Conservation (phyloP, 169 alveolate genomes). For the Neospora caninum region DNA sequence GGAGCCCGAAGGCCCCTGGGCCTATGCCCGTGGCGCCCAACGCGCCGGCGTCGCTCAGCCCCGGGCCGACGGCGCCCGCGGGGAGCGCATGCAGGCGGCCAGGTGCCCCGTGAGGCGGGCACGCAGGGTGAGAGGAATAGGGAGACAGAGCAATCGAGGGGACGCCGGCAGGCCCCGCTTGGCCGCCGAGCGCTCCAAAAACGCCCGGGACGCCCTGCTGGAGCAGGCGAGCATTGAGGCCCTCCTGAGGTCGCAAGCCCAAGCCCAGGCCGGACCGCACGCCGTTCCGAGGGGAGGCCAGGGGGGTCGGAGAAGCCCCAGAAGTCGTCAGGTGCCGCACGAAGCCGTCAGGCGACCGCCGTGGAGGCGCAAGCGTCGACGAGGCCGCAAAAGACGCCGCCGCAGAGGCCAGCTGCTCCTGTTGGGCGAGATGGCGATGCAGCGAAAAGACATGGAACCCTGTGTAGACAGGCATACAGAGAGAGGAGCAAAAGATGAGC, state of each 20-base stretch:
- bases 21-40: too few species aligned
- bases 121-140: not conserved
- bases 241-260: not conserved
- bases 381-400: conserved; percentile 16
- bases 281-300: not conserved
- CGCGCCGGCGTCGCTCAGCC: too few species aligned
- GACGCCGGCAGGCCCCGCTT: not conserved
- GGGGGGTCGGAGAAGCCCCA: not conserved
- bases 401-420: conserved; percentile 32
- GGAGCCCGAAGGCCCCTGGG: not conserved
- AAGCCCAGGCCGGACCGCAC: not conserved
- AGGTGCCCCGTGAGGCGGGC: not conserved
- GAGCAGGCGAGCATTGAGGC: not conserved
- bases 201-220: not conserved
- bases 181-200: not conserved
- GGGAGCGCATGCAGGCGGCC: not conserved
- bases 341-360: not conserved
- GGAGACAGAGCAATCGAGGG: not conserved
- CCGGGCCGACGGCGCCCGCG: not conserved
- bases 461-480: not conserved
- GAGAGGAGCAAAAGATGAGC: too few species aligned
- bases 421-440: conserved; percentile 7
- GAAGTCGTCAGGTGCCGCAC: not conserved
- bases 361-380: not conserved
- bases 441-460: conserved; percentile 13